These are phyloP conservation scores for Cadophora sp. DNA, from an alignment of 2,329 filamentous ascomycete species.

Conservation along the genomic window DNA sequence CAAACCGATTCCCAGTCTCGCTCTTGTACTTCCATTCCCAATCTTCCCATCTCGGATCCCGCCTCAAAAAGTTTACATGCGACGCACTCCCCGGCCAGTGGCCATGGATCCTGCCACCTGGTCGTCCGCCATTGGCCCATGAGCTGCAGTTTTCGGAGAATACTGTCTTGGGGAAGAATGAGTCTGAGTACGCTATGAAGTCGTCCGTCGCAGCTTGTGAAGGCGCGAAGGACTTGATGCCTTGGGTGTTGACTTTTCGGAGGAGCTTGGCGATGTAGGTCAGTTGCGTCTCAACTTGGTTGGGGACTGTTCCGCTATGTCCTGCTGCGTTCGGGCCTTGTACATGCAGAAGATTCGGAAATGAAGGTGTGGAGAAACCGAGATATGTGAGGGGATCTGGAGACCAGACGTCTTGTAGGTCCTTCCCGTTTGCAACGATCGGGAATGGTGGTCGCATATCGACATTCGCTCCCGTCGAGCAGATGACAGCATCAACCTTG, in stretches of 20 bases:
- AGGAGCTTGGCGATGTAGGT: conserved; percentile 71
- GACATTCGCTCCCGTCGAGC: conserved; percentile 70
- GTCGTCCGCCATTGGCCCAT: conserved; percentile 73
- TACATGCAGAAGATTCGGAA: conserved; percentile 72
- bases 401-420: conserved; percentile 63
- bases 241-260: conserved; percentile 69
- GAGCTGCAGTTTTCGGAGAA: conserved; percentile 69
- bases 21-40: conserved; percentile 58
- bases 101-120: conserved; percentile 69
- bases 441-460: conserved; percentile 65
- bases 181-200: conserved; percentile 64
- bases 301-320: conserved; percentile 69
- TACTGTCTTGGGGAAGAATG: conserved; percentile 61
- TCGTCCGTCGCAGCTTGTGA: conserved; percentile 66
- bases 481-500: conserved; percentile 70
- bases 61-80: conserved; percentile 64
- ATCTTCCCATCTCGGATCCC: conserved; percentile 64
- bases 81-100: conserved; percentile 73
- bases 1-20: conserved; percentile 51
- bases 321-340: conserved; percentile 66
- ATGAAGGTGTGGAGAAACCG: conserved; percentile 66
- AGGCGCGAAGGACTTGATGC: conserved; percentile 67
- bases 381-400: conserved; percentile 70
- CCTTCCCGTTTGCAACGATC: conserved; percentile 59
- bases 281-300: conserved; percentile 69